phyloP scores from a whole-genome alignment of 2,329 filamentous ascomycete genomes.

The Trichoderma citrinoviride region DNA sequence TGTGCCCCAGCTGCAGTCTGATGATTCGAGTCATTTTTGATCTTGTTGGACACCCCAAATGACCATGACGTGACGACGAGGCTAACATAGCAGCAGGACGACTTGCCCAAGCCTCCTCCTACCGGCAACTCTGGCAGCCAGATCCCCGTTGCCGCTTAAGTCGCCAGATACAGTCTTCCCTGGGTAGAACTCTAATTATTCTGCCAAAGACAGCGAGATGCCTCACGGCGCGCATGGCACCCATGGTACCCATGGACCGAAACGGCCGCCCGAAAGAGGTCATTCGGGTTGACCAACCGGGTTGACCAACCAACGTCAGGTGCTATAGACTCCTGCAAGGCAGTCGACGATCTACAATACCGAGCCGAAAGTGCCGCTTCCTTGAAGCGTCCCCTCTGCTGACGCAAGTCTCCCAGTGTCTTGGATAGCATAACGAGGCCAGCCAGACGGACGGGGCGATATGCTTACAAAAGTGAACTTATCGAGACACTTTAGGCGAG shows the following conservation, averaged over 20 bases:
- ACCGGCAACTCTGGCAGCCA: slow-evolving; percentile 35
- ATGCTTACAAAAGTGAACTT: too few relatives aligned
- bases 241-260: too few relatives aligned
- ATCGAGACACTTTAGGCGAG: too few relatives aligned
- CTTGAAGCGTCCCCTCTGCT: not conserved
- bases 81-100: slow-evolving; percentile 36
- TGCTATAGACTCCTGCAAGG: not conserved
- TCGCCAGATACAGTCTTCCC: not conserved
- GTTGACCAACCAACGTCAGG: too few relatives aligned
- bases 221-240: not conserved
- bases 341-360: not conserved
- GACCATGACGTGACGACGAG: not conserved
- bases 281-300: not conserved
- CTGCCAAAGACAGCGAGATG: not conserved
- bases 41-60: slow-evolving; percentile 52
- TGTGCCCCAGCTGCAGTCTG: slow-evolving; percentile 94
- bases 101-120: slow-evolving; percentile 42
- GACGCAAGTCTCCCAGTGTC: not conserved
- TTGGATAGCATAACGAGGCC: not conserved
- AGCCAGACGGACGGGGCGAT: not conserved
- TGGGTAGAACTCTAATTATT: not conserved
- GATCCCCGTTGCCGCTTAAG: slow-evolving; percentile 43
- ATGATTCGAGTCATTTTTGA: slow-evolving; percentile 97
- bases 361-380: not conserved
- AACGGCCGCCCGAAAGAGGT: not conserved